Conservation (phyloP, 106 monocot species). For the Phalaenopsis aphrodite region DNA sequence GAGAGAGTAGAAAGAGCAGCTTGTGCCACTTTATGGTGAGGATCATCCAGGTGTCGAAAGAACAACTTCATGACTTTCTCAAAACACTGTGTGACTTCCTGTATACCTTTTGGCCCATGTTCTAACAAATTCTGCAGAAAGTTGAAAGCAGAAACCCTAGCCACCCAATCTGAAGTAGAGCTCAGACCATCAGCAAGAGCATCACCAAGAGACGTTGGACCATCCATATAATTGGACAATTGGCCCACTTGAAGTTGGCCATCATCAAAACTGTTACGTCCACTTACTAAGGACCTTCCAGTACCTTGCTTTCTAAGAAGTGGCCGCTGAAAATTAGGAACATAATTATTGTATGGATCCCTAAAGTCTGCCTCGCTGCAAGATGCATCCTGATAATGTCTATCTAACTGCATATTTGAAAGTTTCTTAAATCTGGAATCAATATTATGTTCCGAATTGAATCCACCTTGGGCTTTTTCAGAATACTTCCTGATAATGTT, state of each 20-base stretch:
- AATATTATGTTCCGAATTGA: constrained; percentile 24
- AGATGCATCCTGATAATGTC: constrained; percentile 41
- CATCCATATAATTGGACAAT: constrained; percentile 60
- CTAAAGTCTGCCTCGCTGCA: constrained; percentile 48
- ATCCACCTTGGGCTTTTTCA: constrained; percentile 49
- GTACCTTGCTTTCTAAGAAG: constrained; percentile 82
- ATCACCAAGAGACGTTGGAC: constrained; percentile 77
- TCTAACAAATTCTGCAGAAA: constrained; percentile 71
- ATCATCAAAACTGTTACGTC: constrained; percentile 92
- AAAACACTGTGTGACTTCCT: constrained; percentile 85
- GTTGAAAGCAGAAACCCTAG: constrained; percentile 88
- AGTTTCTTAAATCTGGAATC: constrained; percentile 37
- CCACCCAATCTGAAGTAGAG: constrained; percentile 90
- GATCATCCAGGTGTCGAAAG: constrained; percentile 96
- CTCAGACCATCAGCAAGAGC: constrained; percentile 86
- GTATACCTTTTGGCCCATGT: constrained; percentile 81
- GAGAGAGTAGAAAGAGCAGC: constrained; percentile 91
- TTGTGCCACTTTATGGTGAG: constrained; percentile 99
- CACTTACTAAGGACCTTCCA: constrained; percentile 48
- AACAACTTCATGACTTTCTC: constrained; percentile 99
- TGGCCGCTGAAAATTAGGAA: constrained; percentile 96
- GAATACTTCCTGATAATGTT: constrained; percentile 39
- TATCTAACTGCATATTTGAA: constrained; percentile 44
- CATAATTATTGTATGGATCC: constrained; percentile 62
- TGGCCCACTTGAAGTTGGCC: constrained; percentile 52